phyloP scores from a whole-genome alignment of 83 land plant species.

The Isoetes engelmannii region DNA sequence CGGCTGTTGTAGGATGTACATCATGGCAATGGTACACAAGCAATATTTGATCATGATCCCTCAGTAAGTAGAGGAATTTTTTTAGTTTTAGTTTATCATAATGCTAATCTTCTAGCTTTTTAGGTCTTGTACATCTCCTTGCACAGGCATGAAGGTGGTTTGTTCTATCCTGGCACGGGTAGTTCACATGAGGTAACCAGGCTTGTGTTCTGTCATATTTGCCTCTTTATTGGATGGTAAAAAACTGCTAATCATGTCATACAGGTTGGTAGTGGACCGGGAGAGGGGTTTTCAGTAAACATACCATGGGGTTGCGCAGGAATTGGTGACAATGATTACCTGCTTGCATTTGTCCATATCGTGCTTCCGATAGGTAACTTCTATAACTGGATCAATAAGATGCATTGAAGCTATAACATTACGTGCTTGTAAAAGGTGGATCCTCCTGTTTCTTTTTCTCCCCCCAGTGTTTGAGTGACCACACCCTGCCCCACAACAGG shows the following conservation, averaged over 20 bases:
- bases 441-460: neutral
- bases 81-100: no score
- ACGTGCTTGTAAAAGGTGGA: no score
- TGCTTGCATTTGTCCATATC: slow-evolving; percentile 78
- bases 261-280: slow-evolving; percentile 67
- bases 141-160: slow-evolving; percentile 65
- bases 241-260: neutral
- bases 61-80: slow-evolving; percentile 36
- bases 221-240: neutral
- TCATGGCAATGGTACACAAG: slow-evolving; percentile 99
- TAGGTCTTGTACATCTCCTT: slow-evolving; percentile 62
- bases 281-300: slow-evolving; percentile 85
- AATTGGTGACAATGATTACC: slow-evolving; percentile 83
- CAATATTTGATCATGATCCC: slow-evolving; percentile 74
- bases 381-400: neutral
- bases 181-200: slow-evolving; percentile 54
- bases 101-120: no score
- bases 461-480: neutral
- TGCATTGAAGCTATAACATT: no score
- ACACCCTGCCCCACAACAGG: neutral
- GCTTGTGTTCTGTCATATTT: neutral
- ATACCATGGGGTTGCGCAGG: slow-evolving; percentile 88
- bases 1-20: slow-evolving; percentile 73
- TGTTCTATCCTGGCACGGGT: slow-evolving; percentile 80
- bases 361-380: slow-evolving; percentile 81